Conservation (phyloP, 805 yeast species). For the Pichia deserticola region DNA sequence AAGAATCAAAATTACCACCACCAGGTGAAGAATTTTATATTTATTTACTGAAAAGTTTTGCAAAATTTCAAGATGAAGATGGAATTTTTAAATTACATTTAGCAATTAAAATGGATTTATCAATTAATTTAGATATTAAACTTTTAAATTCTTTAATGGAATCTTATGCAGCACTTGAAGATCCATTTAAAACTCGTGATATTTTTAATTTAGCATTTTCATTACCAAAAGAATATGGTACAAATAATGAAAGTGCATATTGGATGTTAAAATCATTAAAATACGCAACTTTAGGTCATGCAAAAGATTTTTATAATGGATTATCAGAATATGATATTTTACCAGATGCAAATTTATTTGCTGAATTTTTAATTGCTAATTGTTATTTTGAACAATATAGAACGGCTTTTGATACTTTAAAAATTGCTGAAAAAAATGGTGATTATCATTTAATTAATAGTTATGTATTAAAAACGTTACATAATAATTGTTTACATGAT, state of each 20-base stretch:
- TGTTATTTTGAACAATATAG: conserved; percentile 56
- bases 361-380: conserved; percentile 61
- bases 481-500: conserved; percentile 37
- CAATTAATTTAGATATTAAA: conserved; percentile 46
- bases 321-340: conserved; percentile 44
- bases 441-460: conserved; percentile 32
- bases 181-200: conserved; percentile 48
- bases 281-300: conserved; percentile 44
- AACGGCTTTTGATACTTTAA: conserved; percentile 46
- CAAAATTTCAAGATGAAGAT: conserved; percentile 48
- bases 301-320: conserved; percentile 54
- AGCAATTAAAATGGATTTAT: conserved; percentile 54
- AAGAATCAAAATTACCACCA: conserved; percentile 44
- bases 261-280: conserved; percentile 62
- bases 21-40: conserved; percentile 52
- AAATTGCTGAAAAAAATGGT: conserved; percentile 41
- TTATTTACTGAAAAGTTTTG: conserved; percentile 54
- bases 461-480: conserved; percentile 40
- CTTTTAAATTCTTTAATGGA: conserved; percentile 57
- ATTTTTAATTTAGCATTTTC: conserved; percentile 52
- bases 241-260: conserved; percentile 56
- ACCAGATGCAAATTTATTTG: conserved; percentile 46
- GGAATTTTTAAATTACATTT: conserved; percentile 62
- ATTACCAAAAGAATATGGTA: conserved; percentile 42
- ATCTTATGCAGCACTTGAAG: conserved; percentile 54